Evolutionary conservation across 176 grass and related monocot species (phyloP).

Genomic region (Microstegium vimineum): DNA sequence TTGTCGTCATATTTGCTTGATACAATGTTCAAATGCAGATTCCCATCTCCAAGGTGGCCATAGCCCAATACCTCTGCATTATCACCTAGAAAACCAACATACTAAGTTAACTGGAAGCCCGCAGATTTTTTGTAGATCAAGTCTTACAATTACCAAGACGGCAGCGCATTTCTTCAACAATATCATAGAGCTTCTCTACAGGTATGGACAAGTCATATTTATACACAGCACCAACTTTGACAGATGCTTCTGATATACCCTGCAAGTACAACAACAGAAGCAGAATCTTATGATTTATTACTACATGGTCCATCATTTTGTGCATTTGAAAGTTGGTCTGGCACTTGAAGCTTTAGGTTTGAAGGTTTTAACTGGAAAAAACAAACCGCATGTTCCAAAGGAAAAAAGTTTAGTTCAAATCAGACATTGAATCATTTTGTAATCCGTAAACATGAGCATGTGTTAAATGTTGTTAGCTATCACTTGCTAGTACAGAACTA

Average conservation of each 20-base stretch:
- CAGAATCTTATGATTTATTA: neutral
- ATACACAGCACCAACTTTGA: constrained; percentile 88
- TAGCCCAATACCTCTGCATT: constrained; percentile 71
- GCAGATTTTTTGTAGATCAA: neutral
- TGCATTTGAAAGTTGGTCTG: neutral
- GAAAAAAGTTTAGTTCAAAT: neutral
- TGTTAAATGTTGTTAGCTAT: neutral
- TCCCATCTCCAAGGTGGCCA: constrained; percentile 95
- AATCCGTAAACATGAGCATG: neutral
- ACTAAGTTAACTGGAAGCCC: constrained; percentile 12
- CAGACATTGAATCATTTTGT: neutral
- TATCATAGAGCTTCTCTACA: constrained; percentile 76
- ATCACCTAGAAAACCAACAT: constrained; percentile 48
- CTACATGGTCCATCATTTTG: neutral
- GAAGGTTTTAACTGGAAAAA: neutral
- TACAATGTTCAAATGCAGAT: constrained; percentile 84
- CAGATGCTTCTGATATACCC: constrained; percentile 89
- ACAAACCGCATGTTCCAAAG: neutral
- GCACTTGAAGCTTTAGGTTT: neutral
- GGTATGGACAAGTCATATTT: constrained; percentile 93
- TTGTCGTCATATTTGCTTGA: constrained; percentile 66
- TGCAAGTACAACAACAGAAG: constrained; percentile 22
- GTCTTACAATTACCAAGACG: constrained; percentile 58
- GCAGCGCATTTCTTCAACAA: constrained; percentile 85
- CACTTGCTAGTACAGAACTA: neutral